Conservation (phyloP, 164 flowering plant genomes). For the Houttuynia cordata region DNA sequence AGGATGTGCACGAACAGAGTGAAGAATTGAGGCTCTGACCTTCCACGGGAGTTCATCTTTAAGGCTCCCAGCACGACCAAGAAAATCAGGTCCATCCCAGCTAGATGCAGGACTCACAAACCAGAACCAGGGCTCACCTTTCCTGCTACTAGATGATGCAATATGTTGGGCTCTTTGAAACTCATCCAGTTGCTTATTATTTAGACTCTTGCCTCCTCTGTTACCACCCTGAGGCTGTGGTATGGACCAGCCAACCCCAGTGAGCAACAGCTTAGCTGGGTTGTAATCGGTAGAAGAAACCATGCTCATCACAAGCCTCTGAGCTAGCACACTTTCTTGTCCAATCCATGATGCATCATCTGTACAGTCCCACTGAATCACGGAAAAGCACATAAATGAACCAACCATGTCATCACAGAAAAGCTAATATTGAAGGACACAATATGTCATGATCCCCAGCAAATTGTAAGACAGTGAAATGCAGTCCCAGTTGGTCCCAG, state of each 20-base stretch:
- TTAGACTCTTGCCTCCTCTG: slow-evolving; percentile 42
- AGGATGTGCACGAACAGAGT: slow-evolving; percentile 83
- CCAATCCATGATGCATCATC: slow-evolving; percentile 48
- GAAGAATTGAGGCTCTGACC: slow-evolving; percentile 65
- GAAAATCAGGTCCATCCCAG: slow-evolving; percentile 76
- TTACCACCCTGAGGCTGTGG: slow-evolving; percentile 80
- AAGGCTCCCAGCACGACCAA: slow-evolving; percentile 54
- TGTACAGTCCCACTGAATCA: slow-evolving; percentile 77
- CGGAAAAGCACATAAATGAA: slow-evolving; percentile 22
- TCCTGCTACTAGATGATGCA: slow-evolving; percentile 20
- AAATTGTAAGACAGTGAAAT: too few relatives aligned
- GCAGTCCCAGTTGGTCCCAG: too few relatives aligned
- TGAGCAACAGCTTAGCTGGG: slow-evolving; percentile 71
- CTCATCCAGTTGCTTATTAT: slow-evolving; percentile 25
- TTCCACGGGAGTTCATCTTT: slow-evolving; percentile 96
- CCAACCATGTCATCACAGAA: slow-evolving; percentile 1
- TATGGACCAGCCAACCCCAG: slow-evolving; percentile 93
- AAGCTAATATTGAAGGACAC: background rate
- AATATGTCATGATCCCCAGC: too few relatives aligned
- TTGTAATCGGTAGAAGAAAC: slow-evolving; percentile 38
- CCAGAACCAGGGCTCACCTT: slow-evolving; percentile 89
- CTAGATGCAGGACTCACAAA: slow-evolving; percentile 63
- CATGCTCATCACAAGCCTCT: slow-evolving; percentile 27
- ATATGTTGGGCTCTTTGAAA: slow-evolving; percentile 22
- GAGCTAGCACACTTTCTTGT: slow-evolving; percentile 27